Percentiles rank a stretch among this genome's conserved stretches.
phyloP scores from a whole-genome alignment of 108 stramenopile species.

The Ochromonas danica region DNA sequence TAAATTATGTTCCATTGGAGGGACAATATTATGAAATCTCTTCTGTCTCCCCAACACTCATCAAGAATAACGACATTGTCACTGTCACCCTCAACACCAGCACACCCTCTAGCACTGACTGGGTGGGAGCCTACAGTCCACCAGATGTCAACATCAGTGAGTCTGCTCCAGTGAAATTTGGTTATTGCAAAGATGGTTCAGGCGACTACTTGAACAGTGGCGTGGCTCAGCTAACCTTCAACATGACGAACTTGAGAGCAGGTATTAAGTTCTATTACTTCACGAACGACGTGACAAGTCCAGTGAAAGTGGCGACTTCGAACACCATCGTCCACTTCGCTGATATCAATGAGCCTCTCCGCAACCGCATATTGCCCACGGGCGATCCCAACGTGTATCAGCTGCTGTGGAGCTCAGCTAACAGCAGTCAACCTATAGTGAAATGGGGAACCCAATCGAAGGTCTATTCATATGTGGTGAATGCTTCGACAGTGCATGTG shows the following conservation, averaged over 20 bases:
- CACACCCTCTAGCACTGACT: too few species aligned
- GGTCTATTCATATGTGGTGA: background rate
- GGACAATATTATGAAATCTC: slow-evolving; percentile 8
- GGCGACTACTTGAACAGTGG: background rate
- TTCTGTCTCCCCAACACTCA: background rate
- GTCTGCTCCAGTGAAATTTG: too few species aligned
- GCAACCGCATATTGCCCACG: background rate
- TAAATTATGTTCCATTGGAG: too few species aligned
- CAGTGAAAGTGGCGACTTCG: background rate
- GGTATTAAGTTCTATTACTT: slow-evolving; percentile 25
- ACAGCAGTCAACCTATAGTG: slow-evolving; percentile 13
- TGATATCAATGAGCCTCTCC: background rate
- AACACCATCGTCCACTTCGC: background rate
- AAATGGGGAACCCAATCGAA: background rate
- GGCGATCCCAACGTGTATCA: slow-evolving; percentile 11
- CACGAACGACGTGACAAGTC: background rate
- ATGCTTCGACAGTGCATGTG: background rate
- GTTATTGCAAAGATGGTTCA: too few species aligned
- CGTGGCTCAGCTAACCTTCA: background rate
- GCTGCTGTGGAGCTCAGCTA: slow-evolving; percentile 2
- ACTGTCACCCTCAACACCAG: too few species aligned
- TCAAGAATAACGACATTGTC: too few species aligned
- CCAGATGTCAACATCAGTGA: too few species aligned
- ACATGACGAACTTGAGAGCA: slow-evolving; percentile 12
- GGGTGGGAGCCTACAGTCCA: too few species aligned